Evolutionary conservation across 768 basidiomycete genomes (phyloP).

Genomic region (Crassisporium funariophilum): DNA sequence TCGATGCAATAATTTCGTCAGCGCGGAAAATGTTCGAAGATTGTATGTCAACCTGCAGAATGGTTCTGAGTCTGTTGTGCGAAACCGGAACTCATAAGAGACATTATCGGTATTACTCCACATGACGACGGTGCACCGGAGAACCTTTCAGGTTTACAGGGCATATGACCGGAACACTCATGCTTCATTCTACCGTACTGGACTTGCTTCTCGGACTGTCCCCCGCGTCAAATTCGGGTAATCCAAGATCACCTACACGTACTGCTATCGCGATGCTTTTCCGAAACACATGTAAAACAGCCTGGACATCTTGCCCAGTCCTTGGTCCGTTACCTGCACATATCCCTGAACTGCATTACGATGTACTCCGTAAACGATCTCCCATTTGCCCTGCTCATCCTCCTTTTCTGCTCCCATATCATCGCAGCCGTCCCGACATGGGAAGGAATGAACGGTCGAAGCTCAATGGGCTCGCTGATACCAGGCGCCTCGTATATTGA

Average conservation of each 20-base stretch:
- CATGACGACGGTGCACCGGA: too few species aligned
- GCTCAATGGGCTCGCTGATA: constrained; percentile 43
- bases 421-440: constrained; percentile 44
- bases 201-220: too few species aligned
- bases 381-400: constrained; percentile 19
- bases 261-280: constrained; percentile 29
- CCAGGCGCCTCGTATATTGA: constrained; percentile 44
- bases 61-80: too few species aligned
- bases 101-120: too few species aligned
- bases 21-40: too few species aligned
- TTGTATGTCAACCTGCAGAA: too few species aligned
- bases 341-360: neutral
- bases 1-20: too few species aligned
- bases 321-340: neutral
- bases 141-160: too few species aligned
- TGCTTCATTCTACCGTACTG: neutral
- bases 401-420: constrained; percentile 24
- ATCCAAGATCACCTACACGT: constrained; percentile 22
- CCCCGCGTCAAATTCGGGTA: constrained; percentile 26
- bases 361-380: constrained; percentile 14
- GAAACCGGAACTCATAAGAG: too few species aligned
- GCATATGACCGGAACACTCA: neutral
- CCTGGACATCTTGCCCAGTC: neutral
- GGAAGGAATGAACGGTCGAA: constrained; percentile 37
- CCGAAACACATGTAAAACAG: constrained; percentile 23